Evolutionary conservation across 164 flowering plant genomes (phyloP), one percentile per base, ranked within the genome.

Genomic region (Aristolochia fimbriata): DNA sequence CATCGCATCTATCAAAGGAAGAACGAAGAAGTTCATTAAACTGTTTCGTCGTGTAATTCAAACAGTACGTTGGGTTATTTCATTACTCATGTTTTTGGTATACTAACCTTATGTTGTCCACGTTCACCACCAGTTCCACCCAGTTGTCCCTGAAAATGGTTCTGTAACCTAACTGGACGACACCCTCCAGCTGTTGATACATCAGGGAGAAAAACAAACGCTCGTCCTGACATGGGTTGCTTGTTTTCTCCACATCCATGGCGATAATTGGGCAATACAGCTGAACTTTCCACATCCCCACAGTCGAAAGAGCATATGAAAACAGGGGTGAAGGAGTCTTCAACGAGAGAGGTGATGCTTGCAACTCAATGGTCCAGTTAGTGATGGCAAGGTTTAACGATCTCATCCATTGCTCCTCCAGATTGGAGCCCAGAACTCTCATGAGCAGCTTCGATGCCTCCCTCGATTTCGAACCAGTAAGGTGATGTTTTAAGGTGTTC

Each of bases 401-500:
- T 33, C 96, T 47, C 85, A 92, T 83, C 96, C 98, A 92, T 57
- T 74, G 83, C 69, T 89, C 96, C 51, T 92, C 96, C 0, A 83
- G 30, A 51, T 80, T 87, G 2, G 93, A 80, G 23, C 98, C 98
- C 8, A 89, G 49, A 22, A 76, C 63, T 46, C 85, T 76, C 89
- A 89, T 78, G 22, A 92, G 86, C 27, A 54, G 59, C 74, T 77
- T 81, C 6, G 86, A 75, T 4, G 80, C 80, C 53, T 73, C 76
- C 54, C 86, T 69, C n/a, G 80, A 64, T 9, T 62, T 64, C 0
- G 77, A 58, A 70, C 67, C 57, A 0, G 76, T 63, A 14, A 89
- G 49, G 24, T 86, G 77, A 54, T 75, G 69, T 68, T 76, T 80
- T 16, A 87, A 64, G 37, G 67, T 30, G 17, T 53, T 59, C 6